Percentiles rank a stretch among this genome's conserved stretches.
Conservation (phyloP, 2,329 filamentous ascomycete species). For the Aspergillus sojae region DNA sequence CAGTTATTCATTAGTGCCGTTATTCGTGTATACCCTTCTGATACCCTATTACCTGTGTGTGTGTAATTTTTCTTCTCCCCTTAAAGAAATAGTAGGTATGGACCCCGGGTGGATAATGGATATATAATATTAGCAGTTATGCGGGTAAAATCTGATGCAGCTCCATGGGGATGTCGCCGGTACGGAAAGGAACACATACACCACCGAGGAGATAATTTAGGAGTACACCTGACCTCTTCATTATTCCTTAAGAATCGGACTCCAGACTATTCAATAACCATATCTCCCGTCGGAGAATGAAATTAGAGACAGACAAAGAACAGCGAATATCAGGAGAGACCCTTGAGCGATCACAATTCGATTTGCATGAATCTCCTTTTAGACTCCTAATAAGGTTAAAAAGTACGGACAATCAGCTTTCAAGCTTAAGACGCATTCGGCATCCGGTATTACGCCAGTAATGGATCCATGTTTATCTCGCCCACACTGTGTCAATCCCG, state of each 20-base stretch:
- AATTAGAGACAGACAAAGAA: neutral
- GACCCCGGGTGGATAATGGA: neutral
- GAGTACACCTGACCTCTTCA: neutral
- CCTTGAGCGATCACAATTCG: neutral
- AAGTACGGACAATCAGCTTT: slow-evolving; percentile 1
- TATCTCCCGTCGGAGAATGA: neutral
- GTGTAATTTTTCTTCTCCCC: neutral
- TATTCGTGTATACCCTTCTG: neutral
- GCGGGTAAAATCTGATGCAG: neutral
- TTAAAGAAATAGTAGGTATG: neutral
- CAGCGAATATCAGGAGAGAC: neutral
- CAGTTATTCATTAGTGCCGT: neutral
- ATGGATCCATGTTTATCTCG: slow-evolving; percentile 1
- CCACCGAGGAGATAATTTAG: neutral
- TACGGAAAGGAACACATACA: neutral
- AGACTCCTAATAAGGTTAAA: slow-evolving; percentile 5
- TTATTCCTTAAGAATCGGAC: neutral
- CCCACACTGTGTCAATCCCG: neutral
- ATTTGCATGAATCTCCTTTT: neutral
- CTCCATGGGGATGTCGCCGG: neutral
- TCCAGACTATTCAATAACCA: neutral
- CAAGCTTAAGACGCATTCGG: slow-evolving; percentile 3
- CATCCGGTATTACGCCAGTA: slow-evolving; percentile 6
- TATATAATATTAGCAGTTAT: neutral
- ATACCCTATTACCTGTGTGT: neutral